Evolutionary conservation across 495 filamentous ascomycete species (phyloP), one percentile per base, ranked within the genome.

Genomic region (Penicillium coprophilum): DNA sequence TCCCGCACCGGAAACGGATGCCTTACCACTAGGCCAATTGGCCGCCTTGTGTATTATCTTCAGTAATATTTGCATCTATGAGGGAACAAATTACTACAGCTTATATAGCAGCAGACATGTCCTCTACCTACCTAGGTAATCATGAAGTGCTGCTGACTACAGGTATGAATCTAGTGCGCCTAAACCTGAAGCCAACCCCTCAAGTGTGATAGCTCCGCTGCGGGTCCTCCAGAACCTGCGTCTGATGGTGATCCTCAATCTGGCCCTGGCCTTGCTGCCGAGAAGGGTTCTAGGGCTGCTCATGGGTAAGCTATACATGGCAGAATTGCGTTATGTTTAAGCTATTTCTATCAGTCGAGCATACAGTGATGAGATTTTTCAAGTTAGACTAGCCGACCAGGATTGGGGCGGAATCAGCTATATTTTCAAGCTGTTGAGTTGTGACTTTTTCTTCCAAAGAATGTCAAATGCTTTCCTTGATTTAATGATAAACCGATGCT

Each of bases 1-100:
- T 62, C 56, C 56, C 56, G 66, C 61, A 68, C 64, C 66, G 66
- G 66, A 69, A 69, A 67, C 66, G 56, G 56, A 58, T 62, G 66
- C 66, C 63, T 62, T 69, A 66, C 66, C 66, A 69, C 56, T 69
- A 69, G 63, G 66, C 66, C 50, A 52, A 52, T 52, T 52, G 50
- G 50, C 50, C 50, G 50, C 50, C 50, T 52, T 30, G 46, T 49
- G 46, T 49, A 12, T 1, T n/a, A 21, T 0, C n/a, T n/a, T n/a
- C n/a, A n/a, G n/a, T n/a, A n/a, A n/a, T n/a, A n/a, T n/a, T n/a
- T n/a, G n/a, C n/a, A n/a, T n/a, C n/a, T n/a, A n/a, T n/a, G n/a
- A n/a, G n/a, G n/a, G n/a, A n/a, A n/a, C n/a, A n/a, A n/a, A n/a
- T n/a, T n/a, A n/a, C n/a, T n/a, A n/a, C n/a, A n/a, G n/a, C n/a